phyloP scores from a whole-genome alignment of 495 filamentous ascomycete genomes.

The Pyrenopolyporus hunteri region DNA sequence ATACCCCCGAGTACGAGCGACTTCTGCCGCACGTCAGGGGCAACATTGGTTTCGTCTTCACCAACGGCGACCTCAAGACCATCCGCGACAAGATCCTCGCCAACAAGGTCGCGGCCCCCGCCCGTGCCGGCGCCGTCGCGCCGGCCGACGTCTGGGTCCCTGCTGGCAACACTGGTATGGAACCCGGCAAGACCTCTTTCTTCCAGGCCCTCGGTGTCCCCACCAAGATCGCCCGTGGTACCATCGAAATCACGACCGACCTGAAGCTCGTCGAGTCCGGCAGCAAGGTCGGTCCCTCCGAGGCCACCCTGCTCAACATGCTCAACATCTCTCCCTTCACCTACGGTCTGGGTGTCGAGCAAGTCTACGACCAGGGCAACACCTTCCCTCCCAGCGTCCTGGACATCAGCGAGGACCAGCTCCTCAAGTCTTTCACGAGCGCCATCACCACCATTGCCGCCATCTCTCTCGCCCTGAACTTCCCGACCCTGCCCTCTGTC shows the following conservation, averaged over 20 bases:
- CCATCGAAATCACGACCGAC: constrained; percentile 99
- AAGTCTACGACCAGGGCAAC: constrained; percentile 97
- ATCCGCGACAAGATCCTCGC: constrained; percentile 91
- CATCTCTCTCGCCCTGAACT: constrained; percentile 89
- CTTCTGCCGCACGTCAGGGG: constrained; percentile 94
- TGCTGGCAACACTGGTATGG: constrained; percentile 99
- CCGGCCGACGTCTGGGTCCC: constrained; percentile 90
- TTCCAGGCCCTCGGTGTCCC: constrained; percentile 99
- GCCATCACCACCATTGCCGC: constrained; percentile 87
- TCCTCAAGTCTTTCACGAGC: constrained; percentile 79
- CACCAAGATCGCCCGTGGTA: constrained; percentile 99
- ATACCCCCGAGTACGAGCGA: constrained; percentile 95
- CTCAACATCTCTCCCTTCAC: constrained; percentile 99
- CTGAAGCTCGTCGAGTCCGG: constrained; percentile 96
- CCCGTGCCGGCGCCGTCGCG: constrained; percentile 94
- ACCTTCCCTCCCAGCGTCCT: constrained; percentile 82
- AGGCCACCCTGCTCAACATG: constrained; percentile 98
- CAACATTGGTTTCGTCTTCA: constrained; percentile 99
- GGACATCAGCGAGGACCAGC: constrained; percentile 91
- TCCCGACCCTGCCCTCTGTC: constrained; percentile 95
- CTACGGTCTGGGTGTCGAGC: constrained; percentile 94
- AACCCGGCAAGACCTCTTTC: constrained; percentile 99
- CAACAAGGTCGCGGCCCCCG: constrained; percentile 97
- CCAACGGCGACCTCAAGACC: constrained; percentile 90
- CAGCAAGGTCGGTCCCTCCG: constrained; percentile 94